phyloP scores from a whole-genome alignment of 306 rosid genomes.

The Lathyrus aphaca region DNA sequence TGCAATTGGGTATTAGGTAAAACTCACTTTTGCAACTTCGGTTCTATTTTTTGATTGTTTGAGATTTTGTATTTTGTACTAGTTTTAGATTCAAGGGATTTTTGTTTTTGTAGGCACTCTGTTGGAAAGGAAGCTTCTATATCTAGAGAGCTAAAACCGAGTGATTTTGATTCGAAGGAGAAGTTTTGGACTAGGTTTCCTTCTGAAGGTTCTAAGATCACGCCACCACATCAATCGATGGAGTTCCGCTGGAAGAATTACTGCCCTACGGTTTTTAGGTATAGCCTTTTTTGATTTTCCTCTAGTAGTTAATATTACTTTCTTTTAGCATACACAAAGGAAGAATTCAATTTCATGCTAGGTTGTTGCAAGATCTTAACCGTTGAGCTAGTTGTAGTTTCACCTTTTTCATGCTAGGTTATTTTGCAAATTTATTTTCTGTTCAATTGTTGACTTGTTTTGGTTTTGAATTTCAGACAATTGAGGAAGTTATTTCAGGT shows the following conservation, averaged over 20 bases:
- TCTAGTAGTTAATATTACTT: not conserved
- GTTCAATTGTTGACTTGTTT: conserved; percentile 20
- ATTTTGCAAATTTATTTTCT: not conserved
- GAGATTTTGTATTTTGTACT: not conserved
- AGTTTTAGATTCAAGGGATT: conserved; percentile 11
- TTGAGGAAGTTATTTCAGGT: conserved; percentile 84
- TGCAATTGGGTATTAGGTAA: conserved; percentile 91
- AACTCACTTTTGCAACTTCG: not conserved
- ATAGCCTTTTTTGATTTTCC: conserved; percentile 4
- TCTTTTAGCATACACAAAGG: not conserved
- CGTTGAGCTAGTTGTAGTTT: not conserved
- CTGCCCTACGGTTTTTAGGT: conserved; percentile 98
- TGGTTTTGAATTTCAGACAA: conserved; percentile 55
- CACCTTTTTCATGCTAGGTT: too few relatives aligned
- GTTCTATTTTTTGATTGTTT: not conserved
- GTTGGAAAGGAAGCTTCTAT: conserved; percentile 88
- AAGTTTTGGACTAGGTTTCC: conserved; percentile 99
- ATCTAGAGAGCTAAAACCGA: conserved; percentile 49
- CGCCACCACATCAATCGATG: conserved; percentile 88
- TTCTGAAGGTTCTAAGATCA: conserved; percentile 77
- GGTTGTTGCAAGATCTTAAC: not conserved
- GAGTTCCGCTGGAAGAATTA: conserved; percentile 98
- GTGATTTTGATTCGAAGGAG: conserved; percentile 86
- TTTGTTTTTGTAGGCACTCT: conserved; percentile 58
- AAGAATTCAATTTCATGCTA: not conserved